A percentile compares a stretch with the other conserved stretches of the same genome.
Evolutionary conservation across 2,329 filamentous ascomycete species (phyloP).

Genomic region (Hypoxylon rubiginosum): DNA sequence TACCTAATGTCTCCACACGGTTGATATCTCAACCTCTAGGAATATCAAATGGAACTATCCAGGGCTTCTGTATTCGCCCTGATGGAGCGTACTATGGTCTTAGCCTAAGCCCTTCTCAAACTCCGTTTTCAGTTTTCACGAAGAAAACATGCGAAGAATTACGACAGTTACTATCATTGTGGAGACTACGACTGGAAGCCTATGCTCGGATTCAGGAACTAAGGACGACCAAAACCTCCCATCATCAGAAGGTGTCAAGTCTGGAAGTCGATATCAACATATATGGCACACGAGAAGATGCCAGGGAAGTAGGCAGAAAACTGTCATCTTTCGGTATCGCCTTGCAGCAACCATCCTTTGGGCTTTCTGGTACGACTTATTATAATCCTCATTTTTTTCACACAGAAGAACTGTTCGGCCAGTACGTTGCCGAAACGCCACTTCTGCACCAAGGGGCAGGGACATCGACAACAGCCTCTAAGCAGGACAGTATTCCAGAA

Average conservation of each 20-base stretch:
- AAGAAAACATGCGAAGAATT: conserved; percentile 4
- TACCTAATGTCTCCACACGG: not conserved
- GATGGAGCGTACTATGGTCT: conserved; percentile 5
- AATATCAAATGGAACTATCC: not conserved
- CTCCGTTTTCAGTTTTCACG: not conserved
- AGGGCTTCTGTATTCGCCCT: not conserved
- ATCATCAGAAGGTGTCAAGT: not conserved
- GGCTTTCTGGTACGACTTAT: conserved; percentile 8
- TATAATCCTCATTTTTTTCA: conserved; percentile 32
- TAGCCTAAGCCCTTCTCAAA: not conserved
- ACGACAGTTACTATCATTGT: not conserved
- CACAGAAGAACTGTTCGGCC: not conserved
- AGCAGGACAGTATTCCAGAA: not conserved
- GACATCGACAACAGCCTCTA: not conserved
- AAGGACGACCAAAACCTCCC: not conserved
- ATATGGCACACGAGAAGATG: conserved; percentile 18
- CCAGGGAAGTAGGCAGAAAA: conserved; percentile 16
- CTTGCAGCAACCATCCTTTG: conserved; percentile 19
- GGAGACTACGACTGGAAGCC: not conserved
- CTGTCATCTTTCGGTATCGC: conserved; percentile 13
- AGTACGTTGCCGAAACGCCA: conserved; percentile 9
- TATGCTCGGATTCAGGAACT: not conserved
- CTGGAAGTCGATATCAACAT: conserved; percentile 20
- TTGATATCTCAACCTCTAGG: not conserved
- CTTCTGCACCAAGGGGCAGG: not conserved